These are phyloP conservation scores for Rhododendron kiyosumense DNA, from an alignment of 148 eudicot genomes.

Conservation along the genomic window DNA sequence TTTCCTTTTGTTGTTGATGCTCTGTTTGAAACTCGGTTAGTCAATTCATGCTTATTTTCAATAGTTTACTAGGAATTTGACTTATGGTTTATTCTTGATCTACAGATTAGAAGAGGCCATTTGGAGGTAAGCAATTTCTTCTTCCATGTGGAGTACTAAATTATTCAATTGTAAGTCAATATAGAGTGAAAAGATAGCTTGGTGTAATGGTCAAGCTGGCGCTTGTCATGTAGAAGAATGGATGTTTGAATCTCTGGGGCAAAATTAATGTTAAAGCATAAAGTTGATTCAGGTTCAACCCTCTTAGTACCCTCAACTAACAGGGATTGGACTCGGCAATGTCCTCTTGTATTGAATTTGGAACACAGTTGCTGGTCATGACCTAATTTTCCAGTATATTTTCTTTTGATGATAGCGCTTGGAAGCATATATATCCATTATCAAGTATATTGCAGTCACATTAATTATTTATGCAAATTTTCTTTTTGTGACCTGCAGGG, in stretches of 20 bases:
- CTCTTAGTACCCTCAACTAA: background rate
- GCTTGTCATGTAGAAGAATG: background rate
- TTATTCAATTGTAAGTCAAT: background rate
- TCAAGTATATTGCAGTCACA: background rate
- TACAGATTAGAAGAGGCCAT: slow-evolving; percentile 59
- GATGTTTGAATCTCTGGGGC: background rate
- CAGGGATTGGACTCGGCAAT: background rate
- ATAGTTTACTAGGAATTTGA: background rate
- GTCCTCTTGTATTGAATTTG: background rate
- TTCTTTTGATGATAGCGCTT: background rate
- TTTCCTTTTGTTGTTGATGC: slow-evolving; percentile 2
- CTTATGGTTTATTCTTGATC: slow-evolving; percentile 11
- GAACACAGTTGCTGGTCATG: background rate
- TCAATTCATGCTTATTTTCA: background rate
- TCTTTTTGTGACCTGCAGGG: slow-evolving; percentile 49
- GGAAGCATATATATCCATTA: background rate
- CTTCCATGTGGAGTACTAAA: background rate
- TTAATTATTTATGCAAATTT: background rate
- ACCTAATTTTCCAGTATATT: background rate
- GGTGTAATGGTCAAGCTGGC: background rate
- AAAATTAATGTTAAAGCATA: background rate
- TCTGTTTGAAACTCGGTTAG: background rate
- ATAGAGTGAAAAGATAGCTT: background rate
- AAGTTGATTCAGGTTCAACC: background rate
- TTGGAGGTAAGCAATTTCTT: slow-evolving; percentile 39